Evolutionary conservation across 139 green algal species (phyloP).

Genomic region (Haematococcus sp.): DNA sequence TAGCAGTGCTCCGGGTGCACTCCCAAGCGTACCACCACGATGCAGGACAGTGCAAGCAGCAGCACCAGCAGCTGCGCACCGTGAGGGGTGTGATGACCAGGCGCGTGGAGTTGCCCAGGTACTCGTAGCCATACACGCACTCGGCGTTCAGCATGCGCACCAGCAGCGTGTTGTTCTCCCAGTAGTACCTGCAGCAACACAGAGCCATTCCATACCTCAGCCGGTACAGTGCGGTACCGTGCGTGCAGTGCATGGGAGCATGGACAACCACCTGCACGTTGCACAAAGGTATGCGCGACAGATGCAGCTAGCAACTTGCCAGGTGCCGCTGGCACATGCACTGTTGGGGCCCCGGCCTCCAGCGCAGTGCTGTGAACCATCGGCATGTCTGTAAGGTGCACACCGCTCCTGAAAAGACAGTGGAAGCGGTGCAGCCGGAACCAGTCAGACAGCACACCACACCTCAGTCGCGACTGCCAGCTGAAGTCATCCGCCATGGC

Average conservation of each 20-base stretch:
- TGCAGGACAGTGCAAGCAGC: too few relatives aligned
- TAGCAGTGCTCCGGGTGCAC: too few relatives aligned
- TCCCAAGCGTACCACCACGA: too few relatives aligned
- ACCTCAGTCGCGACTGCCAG: conserved; percentile 41
- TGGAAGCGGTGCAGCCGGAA: too few relatives aligned
- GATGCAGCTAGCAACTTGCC: not conserved
- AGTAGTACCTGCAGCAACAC: conserved; percentile 37
- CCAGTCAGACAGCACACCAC: too few relatives aligned
- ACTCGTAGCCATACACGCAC: conserved; percentile 72
- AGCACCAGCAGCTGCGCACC: too few relatives aligned
- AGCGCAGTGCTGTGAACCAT: not conserved
- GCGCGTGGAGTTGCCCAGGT: conserved; percentile 70
- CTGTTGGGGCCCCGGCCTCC: not conserved
- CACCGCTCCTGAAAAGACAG: not conserved
- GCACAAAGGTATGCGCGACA: not conserved
- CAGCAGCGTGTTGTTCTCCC: conserved; percentile 41
- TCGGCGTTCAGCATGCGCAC: conserved; percentile 69
- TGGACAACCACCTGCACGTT: not conserved
- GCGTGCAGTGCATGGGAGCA: not conserved
- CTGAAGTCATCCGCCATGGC: conserved; percentile 37
- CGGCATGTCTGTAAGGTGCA: not conserved
- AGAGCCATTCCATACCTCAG: too few relatives aligned
- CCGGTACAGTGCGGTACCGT: not conserved
- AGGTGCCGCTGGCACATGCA: not conserved
- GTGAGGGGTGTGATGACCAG: conserved; percentile 85